Percentiles rank a stretch among this genome's conserved stretches.
Evolutionary conservation across 176 grass and related monocot species (phyloP).

Genomic region (Eragrostis nindensis): DNA sequence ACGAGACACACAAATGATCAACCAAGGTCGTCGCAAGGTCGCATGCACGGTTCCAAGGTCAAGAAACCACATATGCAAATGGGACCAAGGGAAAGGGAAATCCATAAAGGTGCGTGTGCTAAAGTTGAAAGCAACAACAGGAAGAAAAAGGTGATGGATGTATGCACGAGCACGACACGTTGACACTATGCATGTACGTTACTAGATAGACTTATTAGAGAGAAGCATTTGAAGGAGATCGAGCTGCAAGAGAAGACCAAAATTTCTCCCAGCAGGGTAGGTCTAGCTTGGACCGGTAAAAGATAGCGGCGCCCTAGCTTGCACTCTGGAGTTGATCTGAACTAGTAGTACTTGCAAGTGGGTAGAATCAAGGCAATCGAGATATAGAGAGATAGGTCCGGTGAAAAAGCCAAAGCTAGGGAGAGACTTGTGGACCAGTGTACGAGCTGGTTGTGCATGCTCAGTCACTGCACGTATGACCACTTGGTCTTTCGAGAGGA

Average conservation of each 20-base stretch:
- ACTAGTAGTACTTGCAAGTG: not conserved
- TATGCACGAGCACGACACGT: conserved; percentile 11
- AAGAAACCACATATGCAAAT: not conserved
- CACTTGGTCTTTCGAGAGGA: too few relatives aligned
- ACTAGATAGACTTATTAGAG: not conserved
- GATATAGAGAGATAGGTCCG: not conserved
- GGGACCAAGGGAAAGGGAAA: not conserved
- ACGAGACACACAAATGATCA: not conserved
- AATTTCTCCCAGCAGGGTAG: not conserved
- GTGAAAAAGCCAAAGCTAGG: not conserved
- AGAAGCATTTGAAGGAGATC: not conserved
- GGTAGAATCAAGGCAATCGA: not conserved
- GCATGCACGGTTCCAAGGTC: not conserved
- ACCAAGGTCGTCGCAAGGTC: conserved; percentile 21
- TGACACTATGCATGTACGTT: conserved; percentile 3
- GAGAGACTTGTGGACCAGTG: conserved; percentile 2
- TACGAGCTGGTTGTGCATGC: not conserved
- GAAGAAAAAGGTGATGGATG: not conserved
- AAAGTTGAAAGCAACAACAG: conserved; percentile 17
- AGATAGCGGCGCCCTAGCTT: conserved; percentile 44
- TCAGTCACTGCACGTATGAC: too few relatives aligned
- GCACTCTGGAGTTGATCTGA: conserved; percentile 5
- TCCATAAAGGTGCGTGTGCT: not conserved
- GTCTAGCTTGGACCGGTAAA: conserved; percentile 22
- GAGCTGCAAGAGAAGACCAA: conserved; percentile 29